These are phyloP conservation scores for Candida sithepensis DNA, from an alignment of 805 yeast species.

Conservation along the genomic window DNA sequence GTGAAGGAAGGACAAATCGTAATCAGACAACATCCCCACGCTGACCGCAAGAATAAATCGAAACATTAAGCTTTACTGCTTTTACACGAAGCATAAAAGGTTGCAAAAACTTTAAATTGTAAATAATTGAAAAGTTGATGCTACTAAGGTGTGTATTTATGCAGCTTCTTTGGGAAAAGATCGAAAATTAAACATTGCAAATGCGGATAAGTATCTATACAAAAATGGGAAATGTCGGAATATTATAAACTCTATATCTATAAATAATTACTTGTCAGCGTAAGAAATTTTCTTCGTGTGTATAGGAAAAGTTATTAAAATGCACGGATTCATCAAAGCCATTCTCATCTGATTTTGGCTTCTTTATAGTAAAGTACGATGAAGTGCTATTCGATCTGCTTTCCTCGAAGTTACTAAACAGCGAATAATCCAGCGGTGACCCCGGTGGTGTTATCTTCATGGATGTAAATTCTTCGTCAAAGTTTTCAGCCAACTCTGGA, in stretches of 20 bases:
- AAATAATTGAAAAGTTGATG: background rate
- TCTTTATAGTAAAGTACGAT: constrained; percentile 31
- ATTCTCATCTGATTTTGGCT: constrained; percentile 23
- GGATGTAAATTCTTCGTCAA: constrained; percentile 73
- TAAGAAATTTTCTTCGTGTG: constrained; percentile 22
- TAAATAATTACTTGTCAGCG: background rate
- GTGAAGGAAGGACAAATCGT: constrained; percentile 68
- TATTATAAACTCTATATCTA: background rate
- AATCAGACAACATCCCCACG: constrained; percentile 27
- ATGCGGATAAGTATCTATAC: background rate
- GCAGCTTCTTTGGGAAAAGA: background rate
- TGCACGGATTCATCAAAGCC: constrained; percentile 29
- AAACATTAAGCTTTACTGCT: background rate
- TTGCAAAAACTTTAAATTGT: background rate
- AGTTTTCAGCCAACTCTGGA: constrained; percentile 81
- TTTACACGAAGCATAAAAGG: background rate
- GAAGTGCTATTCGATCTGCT: constrained; percentile 31
- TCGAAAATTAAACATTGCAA: no score
- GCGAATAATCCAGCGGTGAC: constrained; percentile 27
- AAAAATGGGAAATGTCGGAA: background rate
- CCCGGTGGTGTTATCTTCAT: constrained; percentile 49
- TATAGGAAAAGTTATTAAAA: constrained; percentile 31
- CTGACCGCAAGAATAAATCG: background rate
- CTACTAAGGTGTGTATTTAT: background rate
- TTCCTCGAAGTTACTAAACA: constrained; percentile 28